These are phyloP conservation scores for Sclerotiophoma versabilis DNA, from an alignment of 2,329 filamentous ascomycete species.

Conservation along the genomic window DNA sequence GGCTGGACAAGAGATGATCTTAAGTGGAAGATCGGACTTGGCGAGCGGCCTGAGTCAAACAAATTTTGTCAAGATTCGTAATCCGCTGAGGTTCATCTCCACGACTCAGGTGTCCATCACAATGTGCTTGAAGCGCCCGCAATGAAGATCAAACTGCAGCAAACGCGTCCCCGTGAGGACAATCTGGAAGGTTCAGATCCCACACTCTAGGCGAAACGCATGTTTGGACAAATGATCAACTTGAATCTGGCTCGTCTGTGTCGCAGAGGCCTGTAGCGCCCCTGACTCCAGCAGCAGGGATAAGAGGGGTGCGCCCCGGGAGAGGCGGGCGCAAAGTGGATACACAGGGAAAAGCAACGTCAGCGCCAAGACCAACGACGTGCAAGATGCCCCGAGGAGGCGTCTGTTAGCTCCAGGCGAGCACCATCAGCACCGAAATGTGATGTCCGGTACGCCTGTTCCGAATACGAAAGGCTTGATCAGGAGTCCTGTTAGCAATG, in stretches of 20 bases:
- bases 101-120: conserved; percentile 2
- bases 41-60: not conserved
- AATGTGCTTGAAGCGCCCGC: not conserved
- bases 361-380: conserved; percentile 9
- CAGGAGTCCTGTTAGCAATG: not conserved
- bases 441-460: conserved; percentile 3
- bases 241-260: not conserved
- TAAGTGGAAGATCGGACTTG: conserved; percentile 1
- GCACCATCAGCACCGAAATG: not conserved
- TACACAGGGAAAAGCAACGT: conserved; percentile 6
- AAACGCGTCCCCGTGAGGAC: conserved; percentile 7
- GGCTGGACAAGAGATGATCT: not conserved
- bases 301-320: conserved; percentile 4
- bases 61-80: not conserved
- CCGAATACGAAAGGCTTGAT: conserved; percentile 3
- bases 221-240: conserved; percentile 7
- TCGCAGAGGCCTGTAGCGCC: conserved; percentile 1
- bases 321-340: conserved; percentile 1
- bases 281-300: conserved; percentile 9
- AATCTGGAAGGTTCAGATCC: not conserved
- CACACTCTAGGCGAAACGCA: conserved; percentile 12
- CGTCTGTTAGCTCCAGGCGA: conserved; percentile 1
- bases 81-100: not conserved
- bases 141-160: conserved; percentile 16
- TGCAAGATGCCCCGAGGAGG: not conserved